Evolutionary conservation across 192 early-diverging fungal species (phyloP), one percentile per base, ranked within the genome.

Genomic region (Coemansia sp.): DNA sequence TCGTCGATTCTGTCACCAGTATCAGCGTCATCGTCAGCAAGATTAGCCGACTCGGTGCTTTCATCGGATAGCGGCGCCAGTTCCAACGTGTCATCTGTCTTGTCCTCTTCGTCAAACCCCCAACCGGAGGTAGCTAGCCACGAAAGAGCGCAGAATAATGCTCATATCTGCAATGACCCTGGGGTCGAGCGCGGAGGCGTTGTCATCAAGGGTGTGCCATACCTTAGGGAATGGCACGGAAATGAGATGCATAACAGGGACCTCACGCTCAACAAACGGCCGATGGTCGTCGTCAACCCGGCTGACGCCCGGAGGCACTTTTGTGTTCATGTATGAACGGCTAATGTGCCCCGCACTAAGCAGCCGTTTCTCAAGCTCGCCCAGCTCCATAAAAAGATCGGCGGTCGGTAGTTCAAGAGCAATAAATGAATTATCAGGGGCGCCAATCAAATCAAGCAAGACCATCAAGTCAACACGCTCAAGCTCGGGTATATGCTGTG

Each of bases 191-290:
- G 84, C 86, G 18, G 80, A 68, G 12, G 83, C 87, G 61, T 93
- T 83, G 69, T 98, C 96, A 56, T 76, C 38, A 2, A 80, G 41
- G 0, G 62, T 93, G 61, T 98, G 96, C 96, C 96, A 98, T 1
- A 87, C 89, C 18, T 44, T 45, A 14, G 96, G 94, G 70, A 98
- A 98, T 14, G 89, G 90, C 17, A 64, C 57, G 6, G 94, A 83
- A 51, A 98, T 98, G 24, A 92, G 54, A 64, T 98, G 96, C 17
- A 95, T 78, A 43, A 93, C 83, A 2, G 91, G 89, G 0, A 96
- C 88, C 10, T 92, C 87, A 18, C 84, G 78, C 17, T 82, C 24
- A 33, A 91, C 33, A 78, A 98, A 98, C 14, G 96, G 96, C 4
- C 84, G 37, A 66, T 98, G 93, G 66, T 98, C 96, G 61, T 98